These are phyloP conservation scores for Massariosphaeria phaeospora DNA, from an alignment of 495 filamentous ascomycete genomes.

Conservation along the genomic window DNA sequence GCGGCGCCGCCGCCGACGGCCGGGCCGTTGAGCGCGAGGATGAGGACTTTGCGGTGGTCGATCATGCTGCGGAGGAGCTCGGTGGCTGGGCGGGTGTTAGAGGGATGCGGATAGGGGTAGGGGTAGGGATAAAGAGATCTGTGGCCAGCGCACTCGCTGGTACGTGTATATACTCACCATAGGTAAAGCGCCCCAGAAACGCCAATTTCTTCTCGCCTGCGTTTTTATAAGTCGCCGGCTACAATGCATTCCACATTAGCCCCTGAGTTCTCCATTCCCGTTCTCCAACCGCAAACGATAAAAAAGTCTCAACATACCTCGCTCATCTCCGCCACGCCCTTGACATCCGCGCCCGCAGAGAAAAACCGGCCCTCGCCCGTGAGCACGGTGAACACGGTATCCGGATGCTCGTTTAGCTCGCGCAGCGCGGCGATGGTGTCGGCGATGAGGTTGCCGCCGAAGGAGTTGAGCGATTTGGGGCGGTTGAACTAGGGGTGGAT, in stretches of 20 bases:
- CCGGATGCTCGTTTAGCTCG: constrained; percentile 35
- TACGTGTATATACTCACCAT: constrained; percentile 18
- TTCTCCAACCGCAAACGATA: neutral
- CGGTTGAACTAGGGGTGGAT: constrained; percentile 35
- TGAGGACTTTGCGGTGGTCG: constrained; percentile 39
- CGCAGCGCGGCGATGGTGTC: constrained; percentile 35
- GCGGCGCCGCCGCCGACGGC: constrained; percentile 37
- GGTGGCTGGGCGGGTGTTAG: constrained; percentile 16
- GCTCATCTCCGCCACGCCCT: constrained; percentile 13
- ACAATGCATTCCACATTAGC: neutral
- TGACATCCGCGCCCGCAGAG: constrained; percentile 38
- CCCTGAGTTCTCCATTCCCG: neutral
- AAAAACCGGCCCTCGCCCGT: constrained; percentile 40
- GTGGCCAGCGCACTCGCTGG: neutral
- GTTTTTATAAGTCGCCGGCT: constrained; percentile 22
- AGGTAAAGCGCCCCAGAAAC: constrained; percentile 20
- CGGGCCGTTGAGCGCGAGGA: constrained; percentile 39
- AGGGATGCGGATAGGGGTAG: neutral
- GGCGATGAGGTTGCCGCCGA: constrained; percentile 35
- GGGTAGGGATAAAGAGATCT: neutral
- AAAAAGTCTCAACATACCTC: too few species aligned
- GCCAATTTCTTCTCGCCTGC: constrained; percentile 34
- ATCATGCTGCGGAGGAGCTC: constrained; percentile 39
- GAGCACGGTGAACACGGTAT: constrained; percentile 36
- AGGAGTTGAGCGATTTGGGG: constrained; percentile 38